phyloP scores from a whole-genome alignment of 1,284 basidiomycete genomes.

The Cystobasidium pallidum region DNA sequence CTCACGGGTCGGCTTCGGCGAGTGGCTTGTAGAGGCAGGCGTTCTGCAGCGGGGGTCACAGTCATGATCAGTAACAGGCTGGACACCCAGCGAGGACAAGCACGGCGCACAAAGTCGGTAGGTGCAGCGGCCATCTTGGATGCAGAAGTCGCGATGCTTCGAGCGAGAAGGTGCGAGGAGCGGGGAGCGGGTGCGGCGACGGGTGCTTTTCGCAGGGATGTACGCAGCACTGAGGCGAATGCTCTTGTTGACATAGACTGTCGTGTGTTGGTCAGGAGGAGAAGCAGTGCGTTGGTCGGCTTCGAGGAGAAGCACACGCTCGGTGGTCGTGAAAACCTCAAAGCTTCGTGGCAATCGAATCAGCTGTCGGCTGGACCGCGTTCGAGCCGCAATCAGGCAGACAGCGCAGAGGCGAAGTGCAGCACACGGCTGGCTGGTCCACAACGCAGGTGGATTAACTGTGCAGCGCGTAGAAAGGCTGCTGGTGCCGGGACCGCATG shows the following conservation, averaged over 20 bases:
- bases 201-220: constrained; percentile 10
- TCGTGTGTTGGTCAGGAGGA: neutral
- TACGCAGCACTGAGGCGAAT: constrained; percentile 3
- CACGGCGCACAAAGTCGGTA: constrained; percentile 35
- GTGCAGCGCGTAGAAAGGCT: too few relatives aligned
- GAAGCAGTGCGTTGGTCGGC: neutral
- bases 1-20: constrained; percentile 78
- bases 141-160: constrained; percentile 32
- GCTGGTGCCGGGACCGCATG: too few relatives aligned
- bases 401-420: too few relatives aligned
- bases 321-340: neutral
- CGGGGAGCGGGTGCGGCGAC: neutral
- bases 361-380: too few relatives aligned
- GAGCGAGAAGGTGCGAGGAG: neutral
- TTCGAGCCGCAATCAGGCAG: too few relatives aligned
- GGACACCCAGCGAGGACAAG: neutral
- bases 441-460: too few relatives aligned
- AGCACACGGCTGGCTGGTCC: too few relatives aligned
- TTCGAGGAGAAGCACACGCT: neutral
- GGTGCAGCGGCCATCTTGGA: constrained; percentile 28
- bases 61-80: neutral
- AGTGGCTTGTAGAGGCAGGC: constrained; percentile 79
- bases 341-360: neutral
- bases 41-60: constrained; percentile 25
- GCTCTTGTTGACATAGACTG: constrained; percentile 32